Percentiles rank a stretch among this genome's conserved stretches.
phyloP scores from a whole-genome alignment of 202 grass and related monocot species.

The Eragrostis tef region DNA sequence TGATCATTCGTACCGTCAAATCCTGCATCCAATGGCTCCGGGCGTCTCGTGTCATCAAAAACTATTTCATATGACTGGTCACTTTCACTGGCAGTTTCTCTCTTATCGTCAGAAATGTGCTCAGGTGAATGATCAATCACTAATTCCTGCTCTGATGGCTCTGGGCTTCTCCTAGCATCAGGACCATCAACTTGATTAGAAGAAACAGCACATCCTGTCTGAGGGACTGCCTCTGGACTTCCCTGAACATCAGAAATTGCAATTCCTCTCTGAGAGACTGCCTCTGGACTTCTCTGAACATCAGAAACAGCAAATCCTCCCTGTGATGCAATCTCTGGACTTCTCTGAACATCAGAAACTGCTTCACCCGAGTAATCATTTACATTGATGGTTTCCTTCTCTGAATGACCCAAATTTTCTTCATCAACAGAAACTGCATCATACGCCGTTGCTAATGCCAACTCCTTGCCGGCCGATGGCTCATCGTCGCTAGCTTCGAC shows the following conservation, averaged over 20 bases:
- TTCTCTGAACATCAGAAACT: constrained; percentile 45
- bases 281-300: background rate
- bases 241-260: constrained; percentile 23
- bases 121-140: constrained; percentile 24
- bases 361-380: constrained; percentile 44
- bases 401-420: constrained; percentile 26
- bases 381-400: constrained; percentile 41
- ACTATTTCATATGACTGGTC: constrained; percentile 33
- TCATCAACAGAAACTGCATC: constrained; percentile 9
- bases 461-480: constrained; percentile 1
- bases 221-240: constrained; percentile 11
- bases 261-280: too few relatives aligned
- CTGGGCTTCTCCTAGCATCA: constrained; percentile 18
- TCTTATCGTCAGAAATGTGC: constrained; percentile 6
- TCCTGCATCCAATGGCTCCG: constrained; percentile 26
- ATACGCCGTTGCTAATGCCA: background rate
- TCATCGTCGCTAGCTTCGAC: constrained; percentile 51
- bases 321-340: constrained; percentile 32
- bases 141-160: constrained; percentile 38
- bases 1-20: background rate
- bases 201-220: constrained; percentile 13
- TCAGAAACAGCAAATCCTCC: constrained; percentile 34
- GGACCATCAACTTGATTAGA: constrained; percentile 26
- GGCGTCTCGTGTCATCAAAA: constrained; percentile 37
- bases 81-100: constrained; percentile 37